Conservation (phyloP, 345 rosid species). For the Eutrema heterophyllum region DNA sequence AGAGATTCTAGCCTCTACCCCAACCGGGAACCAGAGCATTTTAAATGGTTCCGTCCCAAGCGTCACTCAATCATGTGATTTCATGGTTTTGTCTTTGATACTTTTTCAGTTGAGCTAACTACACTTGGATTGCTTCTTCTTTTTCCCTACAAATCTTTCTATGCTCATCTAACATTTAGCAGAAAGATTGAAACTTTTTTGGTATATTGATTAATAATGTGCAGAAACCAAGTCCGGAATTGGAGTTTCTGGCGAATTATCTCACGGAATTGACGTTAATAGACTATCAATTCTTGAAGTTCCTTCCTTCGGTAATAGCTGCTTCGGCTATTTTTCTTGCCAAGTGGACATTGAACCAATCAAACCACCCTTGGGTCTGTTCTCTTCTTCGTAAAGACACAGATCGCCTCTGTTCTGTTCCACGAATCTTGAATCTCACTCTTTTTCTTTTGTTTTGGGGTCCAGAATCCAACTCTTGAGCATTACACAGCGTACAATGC, state of each 20-base stretch:
- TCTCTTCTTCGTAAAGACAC: background rate
- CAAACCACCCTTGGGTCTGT: constrained; percentile 77
- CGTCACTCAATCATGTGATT: too few relatives aligned
- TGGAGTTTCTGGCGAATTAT: too few relatives aligned
- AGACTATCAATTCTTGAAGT: too few relatives aligned
- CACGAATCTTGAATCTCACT: background rate
- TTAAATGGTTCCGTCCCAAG: background rate
- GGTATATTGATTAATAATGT: constrained; percentile 11
- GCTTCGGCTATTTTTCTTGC: constrained; percentile 89
- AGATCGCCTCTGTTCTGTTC: background rate
- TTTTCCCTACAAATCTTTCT: background rate
- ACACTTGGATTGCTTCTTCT: too few relatives aligned
- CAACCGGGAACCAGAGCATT: too few relatives aligned
- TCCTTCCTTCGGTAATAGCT: constrained; percentile 48
- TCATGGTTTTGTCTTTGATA: too few relatives aligned
- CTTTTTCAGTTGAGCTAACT: too few relatives aligned
- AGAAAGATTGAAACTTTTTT: constrained; percentile 13
- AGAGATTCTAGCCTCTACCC: too few relatives aligned
- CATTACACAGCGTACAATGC: too few relatives aligned
- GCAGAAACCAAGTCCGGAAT: constrained; percentile 38
- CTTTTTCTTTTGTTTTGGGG: background rate
- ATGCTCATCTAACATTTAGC: background rate
- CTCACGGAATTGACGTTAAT: too few relatives aligned
- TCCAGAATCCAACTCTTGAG: too few relatives aligned
- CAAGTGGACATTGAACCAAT: constrained; percentile 80